Base-by-base conservation (phyloP, 208 protist genomes). In the Angomonas deanei region DNA sequence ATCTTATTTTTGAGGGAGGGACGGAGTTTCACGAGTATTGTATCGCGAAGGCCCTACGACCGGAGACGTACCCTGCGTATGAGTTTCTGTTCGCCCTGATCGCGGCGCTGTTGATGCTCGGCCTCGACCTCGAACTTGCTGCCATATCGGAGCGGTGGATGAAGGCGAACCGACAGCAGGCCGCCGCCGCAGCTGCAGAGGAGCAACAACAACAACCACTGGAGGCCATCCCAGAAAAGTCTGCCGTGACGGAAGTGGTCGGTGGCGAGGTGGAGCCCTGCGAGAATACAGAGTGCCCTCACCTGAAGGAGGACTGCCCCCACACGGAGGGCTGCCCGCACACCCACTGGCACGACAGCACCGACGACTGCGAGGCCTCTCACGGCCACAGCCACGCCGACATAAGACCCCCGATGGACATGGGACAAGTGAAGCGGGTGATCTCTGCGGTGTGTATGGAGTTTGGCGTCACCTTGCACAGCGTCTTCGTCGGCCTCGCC, bases 61-160 rank as follows among this genome's bases (percentile, higher is more conserved):
- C 36, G 8, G 36, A 42, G 36, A 38, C 31, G 42, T 89, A 86
- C 64, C 49, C 54, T 31, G 75, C 78, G 0, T 78, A 67, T 28
- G 54, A 70, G 28, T 79, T 89, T 30, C 54, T 89, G 15, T 76
- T 89, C 50, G 78, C 82, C 0, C 61, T 89, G 48, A 48, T 74
- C 61, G 72, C 71, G 1, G 82, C 63, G 6, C 50, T 89, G 48
- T 28, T 84, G n/a, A 86, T 89, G 78, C 74, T 84, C 42, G 36
- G 64, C 55, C 27, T 84, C 24, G 78, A 88, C 53, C 50, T 80
- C 26, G 11, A 80, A 52, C 60, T 88, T 46, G 82, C 72, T 6
- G 30, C 56, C 3, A 23, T 77, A 0, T 58, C 69, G 38, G 66
- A 82, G 68, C 54, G 66, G 8, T 88, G 82, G 78, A 11, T 70